Evolutionary conservation across 2,329 filamentous ascomycete genomes (phyloP).

Genomic region (Lithohypha guttulata): DNA sequence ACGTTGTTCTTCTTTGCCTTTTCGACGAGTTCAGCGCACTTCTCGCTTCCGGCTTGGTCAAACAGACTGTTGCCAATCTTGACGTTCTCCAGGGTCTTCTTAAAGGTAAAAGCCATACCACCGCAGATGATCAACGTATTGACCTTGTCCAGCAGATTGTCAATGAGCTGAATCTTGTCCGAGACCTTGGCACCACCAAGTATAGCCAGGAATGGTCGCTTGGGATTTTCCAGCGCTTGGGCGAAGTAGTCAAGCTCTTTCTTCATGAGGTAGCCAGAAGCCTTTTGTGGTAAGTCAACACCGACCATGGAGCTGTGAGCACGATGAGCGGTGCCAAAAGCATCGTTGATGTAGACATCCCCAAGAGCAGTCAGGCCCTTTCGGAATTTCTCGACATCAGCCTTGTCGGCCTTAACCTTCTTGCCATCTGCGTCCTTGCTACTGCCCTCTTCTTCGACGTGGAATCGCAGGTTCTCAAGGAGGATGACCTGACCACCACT

Average conservation of each 20-base stretch:
- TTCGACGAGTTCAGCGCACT: conserved; percentile 72
- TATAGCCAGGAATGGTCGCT: conserved; percentile 96
- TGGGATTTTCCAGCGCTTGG: conserved; percentile 82
- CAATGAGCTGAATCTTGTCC: conserved; percentile 99
- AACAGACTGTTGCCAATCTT: conserved; percentile 85
- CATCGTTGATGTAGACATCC: conserved; percentile 96
- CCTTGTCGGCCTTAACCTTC: conserved; percentile 96
- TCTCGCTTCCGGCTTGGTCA: conserved; percentile 89
- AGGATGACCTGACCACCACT: conserved; percentile 73
- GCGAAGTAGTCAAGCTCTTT: conserved; percentile 99
- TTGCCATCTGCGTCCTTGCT: conserved; percentile 88
- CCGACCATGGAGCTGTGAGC: conserved; percentile 99
- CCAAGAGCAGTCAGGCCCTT: conserved; percentile 89
- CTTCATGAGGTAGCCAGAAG: conserved; percentile 97
- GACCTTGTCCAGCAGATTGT: conserved; percentile 97
- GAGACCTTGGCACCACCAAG: conserved; percentile 96
- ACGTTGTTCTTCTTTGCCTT: conserved; percentile 97
- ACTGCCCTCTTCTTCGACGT: conserved; percentile 95
- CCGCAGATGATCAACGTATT: conserved; percentile 94
- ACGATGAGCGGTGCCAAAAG: conserved; percentile 95
- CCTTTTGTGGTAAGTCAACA: conserved; percentile 89
- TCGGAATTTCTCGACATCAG: conserved; percentile 82
- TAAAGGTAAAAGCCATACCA: conserved; percentile 99
- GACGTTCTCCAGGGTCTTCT: conserved; percentile 91
- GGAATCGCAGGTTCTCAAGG: conserved; percentile 96